Evolutionary conservation across 2,329 filamentous ascomycete species (phyloP).

Genomic region (Chaetomium sp.): DNA sequence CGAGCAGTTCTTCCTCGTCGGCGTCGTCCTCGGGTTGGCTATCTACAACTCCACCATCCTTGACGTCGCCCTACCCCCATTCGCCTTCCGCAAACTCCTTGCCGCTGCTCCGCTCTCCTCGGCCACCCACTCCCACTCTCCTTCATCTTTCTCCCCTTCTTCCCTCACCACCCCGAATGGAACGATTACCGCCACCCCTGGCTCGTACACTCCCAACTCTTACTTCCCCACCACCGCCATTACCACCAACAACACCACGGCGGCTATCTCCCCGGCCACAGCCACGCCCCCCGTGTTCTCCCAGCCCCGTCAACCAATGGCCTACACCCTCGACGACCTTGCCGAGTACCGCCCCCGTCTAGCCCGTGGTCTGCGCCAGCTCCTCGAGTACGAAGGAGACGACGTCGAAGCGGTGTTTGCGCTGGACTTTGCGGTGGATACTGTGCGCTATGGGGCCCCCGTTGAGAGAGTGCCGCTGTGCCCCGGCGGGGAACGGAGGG

Average conservation of each 20-base stretch:
- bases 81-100: conserved; percentile 82
- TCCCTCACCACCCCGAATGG: too few relatives aligned
- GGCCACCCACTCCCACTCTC: conserved; percentile 26
- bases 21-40: conserved; percentile 78
- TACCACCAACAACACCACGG: background rate
- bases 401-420: conserved; percentile 73
- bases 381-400: conserved; percentile 74
- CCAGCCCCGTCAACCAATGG: conserved; percentile 56
- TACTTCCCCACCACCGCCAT: conserved; percentile 42
- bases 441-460: conserved; percentile 66
- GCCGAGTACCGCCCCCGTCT: conserved; percentile 73
- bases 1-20: conserved; percentile 86
- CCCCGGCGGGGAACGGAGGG: conserved; percentile 61
- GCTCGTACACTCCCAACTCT: too few relatives aligned
- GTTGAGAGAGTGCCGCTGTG: conserved; percentile 63
- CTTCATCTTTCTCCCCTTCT: too few relatives aligned
- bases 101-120: conserved; percentile 63
- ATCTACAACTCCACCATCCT: conserved; percentile 95
- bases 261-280: too few relatives aligned
- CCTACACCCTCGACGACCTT: conserved; percentile 72
- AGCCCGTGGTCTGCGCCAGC: conserved; percentile 65
- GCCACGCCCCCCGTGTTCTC: too few relatives aligned
- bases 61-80: conserved; percentile 80
- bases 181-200: too few relatives aligned
- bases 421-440: conserved; percentile 71